phyloP scores from a whole-genome alignment of 2,329 filamentous ascomycete genomes.

The Aspergillus spinulosporus region DNA sequence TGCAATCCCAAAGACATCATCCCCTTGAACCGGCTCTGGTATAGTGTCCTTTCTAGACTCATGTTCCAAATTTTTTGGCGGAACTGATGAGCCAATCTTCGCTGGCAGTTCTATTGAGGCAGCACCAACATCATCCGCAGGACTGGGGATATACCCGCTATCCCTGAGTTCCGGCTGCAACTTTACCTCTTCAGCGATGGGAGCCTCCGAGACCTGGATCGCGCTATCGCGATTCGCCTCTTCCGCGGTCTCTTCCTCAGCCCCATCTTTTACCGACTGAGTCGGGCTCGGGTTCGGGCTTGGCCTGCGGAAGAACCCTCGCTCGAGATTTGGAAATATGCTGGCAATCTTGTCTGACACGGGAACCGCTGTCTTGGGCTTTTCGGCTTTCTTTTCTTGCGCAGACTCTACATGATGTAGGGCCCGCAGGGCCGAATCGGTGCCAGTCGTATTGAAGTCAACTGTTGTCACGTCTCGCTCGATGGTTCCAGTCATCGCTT shows the following conservation, averaged over 20 bases:
- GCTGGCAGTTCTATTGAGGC: conserved; percentile 8
- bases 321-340: conserved; percentile 40
- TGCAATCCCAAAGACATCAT: not conserved
- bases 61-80: not conserved
- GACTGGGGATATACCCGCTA: conserved; percentile 44
- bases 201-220: conserved; percentile 48
- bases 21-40: not conserved
- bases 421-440: conserved; percentile 10
- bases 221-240: conserved; percentile 47
- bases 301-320: conserved; percentile 33
- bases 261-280: conserved; percentile 39
- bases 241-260: conserved; percentile 40
- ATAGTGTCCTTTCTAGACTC: not conserved
- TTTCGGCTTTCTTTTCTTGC: conserved; percentile 17
- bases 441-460: not conserved
- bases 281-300: conserved; percentile 12
- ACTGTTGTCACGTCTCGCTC: not conserved
- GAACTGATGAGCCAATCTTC: conserved; percentile 1
- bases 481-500: not conserved
- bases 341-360: conserved; percentile 31
- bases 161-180: conserved; percentile 37
- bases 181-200: conserved; percentile 27
- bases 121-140: conserved; percentile 12
- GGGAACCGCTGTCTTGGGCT: conserved; percentile 17
- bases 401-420: conserved; percentile 11